Conservation (phyloP, 1,284 basidiomycete species). For the Leccinum pachyderme region DNA sequence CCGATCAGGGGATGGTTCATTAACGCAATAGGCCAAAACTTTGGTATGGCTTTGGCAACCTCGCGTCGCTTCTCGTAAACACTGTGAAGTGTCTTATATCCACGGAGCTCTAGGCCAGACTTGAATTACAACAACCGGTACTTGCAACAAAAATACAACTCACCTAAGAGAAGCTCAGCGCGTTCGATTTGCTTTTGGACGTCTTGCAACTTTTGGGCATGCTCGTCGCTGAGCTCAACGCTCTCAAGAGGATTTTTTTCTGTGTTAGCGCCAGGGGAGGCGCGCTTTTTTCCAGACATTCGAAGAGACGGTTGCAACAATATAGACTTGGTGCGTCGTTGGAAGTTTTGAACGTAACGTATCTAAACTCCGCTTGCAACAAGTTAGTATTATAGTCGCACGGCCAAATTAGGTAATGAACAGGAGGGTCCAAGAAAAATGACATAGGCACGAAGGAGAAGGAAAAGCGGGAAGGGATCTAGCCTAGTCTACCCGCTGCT, state of each 20-base stretch:
- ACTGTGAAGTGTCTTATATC: constrained; percentile 53
- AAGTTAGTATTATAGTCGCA: constrained; percentile 6
- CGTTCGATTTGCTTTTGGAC: constrained; percentile 65
- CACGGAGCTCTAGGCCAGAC: constrained; percentile 54
- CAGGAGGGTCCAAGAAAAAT: not conserved
- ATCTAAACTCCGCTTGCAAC: constrained; percentile 31
- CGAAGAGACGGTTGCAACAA: constrained; percentile 7
- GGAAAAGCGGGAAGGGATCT: not conserved
- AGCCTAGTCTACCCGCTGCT: constrained; percentile 66
- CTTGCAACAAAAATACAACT: constrained; percentile 28
- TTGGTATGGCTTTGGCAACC: constrained; percentile 60
- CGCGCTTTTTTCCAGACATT: constrained; percentile 64
- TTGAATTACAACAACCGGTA: constrained; percentile 8
- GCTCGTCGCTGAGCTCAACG: constrained; percentile 66
- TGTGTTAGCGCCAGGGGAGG: constrained; percentile 66
- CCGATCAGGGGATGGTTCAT: constrained; percentile 64
- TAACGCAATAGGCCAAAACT: constrained; percentile 79
- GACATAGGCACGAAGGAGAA: not conserved
- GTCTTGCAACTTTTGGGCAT: constrained; percentile 60
- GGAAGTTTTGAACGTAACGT: constrained; percentile 23
- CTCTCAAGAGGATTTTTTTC: constrained; percentile 65
- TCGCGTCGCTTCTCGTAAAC: constrained; percentile 69
- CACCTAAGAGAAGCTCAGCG: constrained; percentile 69
- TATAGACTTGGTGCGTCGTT: constrained; percentile 1
- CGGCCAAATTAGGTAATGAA: constrained; percentile 11